Conservation (phyloP, 495 filamentous ascomycete genomes). For the Parachaetomium inaequale region DNA sequence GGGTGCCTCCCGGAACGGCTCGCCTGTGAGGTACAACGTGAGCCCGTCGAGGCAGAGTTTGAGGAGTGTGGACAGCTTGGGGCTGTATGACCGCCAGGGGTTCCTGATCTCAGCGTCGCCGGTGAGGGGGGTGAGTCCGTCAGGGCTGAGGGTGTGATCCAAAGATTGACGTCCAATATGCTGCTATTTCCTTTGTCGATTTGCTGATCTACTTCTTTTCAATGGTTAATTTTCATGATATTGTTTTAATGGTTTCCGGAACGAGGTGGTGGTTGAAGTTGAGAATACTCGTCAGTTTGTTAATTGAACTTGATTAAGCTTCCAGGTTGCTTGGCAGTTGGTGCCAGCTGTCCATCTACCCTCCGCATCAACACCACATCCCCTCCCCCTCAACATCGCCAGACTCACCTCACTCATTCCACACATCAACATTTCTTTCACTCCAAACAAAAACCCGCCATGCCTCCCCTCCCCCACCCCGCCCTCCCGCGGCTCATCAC, state of each 20-base stretch:
- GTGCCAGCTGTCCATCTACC: background rate
- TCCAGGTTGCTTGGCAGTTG: slow-evolving; percentile 10
- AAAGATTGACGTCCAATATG: background rate
- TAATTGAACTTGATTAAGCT: background rate
- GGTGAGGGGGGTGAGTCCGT: slow-evolving; percentile 13
- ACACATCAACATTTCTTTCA: background rate
- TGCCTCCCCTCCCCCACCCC: slow-evolving; percentile 23
- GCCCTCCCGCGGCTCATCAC: slow-evolving; percentile 23
- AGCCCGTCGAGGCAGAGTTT: slow-evolving; percentile 5
- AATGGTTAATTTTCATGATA: background rate
- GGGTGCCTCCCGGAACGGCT: background rate
- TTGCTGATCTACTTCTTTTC: background rate
- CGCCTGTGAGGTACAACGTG: background rate
- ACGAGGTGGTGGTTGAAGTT: background rate
- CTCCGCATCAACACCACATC: background rate
- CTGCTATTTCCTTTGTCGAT: background rate
- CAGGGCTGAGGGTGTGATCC: slow-evolving; percentile 4
- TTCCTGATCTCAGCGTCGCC: slow-evolving; percentile 23
- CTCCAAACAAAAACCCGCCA: background rate
- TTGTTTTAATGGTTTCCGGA: background rate
- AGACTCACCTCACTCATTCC: background rate
- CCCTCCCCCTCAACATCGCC: background rate
- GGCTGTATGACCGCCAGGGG: slow-evolving; percentile 24
- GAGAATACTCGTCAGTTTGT: background rate
- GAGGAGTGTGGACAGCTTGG: slow-evolving; percentile 21